Percentiles rank a stretch among this genome's conserved stretches.
These are phyloP conservation scores for Fusarium cyanostomum DNA, from an alignment of 2,329 filamentous ascomycete species.

Conservation along the genomic window DNA sequence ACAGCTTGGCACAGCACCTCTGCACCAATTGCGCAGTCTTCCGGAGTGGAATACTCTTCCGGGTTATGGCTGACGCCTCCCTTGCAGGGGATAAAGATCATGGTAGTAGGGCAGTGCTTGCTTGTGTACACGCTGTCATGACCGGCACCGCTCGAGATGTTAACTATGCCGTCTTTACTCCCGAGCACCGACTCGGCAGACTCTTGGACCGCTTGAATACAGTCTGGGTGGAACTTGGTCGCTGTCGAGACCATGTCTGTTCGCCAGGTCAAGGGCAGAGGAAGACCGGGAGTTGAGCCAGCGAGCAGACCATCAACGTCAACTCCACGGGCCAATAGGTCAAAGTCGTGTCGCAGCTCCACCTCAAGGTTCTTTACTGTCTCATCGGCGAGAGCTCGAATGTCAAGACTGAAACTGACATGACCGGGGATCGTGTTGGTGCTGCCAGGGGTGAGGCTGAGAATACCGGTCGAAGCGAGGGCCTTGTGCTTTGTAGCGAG, in stretches of 20 bases:
- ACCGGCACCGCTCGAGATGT: constrained; percentile 48
- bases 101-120: constrained; percentile 44
- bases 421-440: constrained; percentile 75
- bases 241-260: constrained; percentile 69
- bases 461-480: constrained; percentile 44
- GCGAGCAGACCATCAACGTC: constrained; percentile 51
- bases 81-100: constrained; percentile 48
- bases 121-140: constrained; percentile 49
- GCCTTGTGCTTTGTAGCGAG: constrained; percentile 39
- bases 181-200: constrained; percentile 56
- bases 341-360: constrained; percentile 51
- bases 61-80: constrained; percentile 46
- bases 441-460: constrained; percentile 59
- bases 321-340: constrained; percentile 58
- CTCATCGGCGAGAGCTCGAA: constrained; percentile 64
- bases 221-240: constrained; percentile 71
- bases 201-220: constrained; percentile 70
- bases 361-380: constrained; percentile 63
- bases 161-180: constrained; percentile 36
- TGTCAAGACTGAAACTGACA: constrained; percentile 72
- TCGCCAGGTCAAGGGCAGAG: constrained; percentile 65
- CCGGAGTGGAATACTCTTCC: constrained; percentile 41
- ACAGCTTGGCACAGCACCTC: constrained; percentile 39
- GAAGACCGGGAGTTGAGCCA: constrained; percentile 49
- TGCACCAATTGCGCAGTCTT: constrained; percentile 44